Base-by-base conservation (phyloP, 345 rosid species). In the Rhodamnia argentea region DNA sequence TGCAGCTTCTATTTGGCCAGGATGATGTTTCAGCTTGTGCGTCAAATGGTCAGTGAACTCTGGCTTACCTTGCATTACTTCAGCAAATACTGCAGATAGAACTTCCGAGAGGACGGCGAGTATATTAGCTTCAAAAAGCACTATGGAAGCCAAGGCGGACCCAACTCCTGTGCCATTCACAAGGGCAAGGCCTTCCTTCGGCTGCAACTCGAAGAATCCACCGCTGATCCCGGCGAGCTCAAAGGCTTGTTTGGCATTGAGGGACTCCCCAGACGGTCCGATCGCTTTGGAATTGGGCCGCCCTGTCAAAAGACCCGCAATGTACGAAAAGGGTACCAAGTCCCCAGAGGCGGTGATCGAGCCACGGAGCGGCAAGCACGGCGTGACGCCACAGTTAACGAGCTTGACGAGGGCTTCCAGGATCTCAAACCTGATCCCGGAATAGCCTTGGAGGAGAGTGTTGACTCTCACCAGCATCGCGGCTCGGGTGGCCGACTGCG, bases 401-500 rank as follows among this genome's bases (percentile, higher is more conserved):
- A 95, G 90, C 82, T 91, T 87, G 27, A 95, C 55, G 1, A 95
- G 90, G 58, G 96, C 93, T 87, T 95, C 96, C 44, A 95, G 90
- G 88, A 95, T 90, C 87, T 94, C 96, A 83, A 95, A 95, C 40
- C 98, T 83, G 87, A 95, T 94, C 42, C 96, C 95, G 4, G 95
- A 94, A 83, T 92, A 95, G 16, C 98, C 98, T 82, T 95, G 96
- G 52, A 94, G 91, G 42, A 95, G 92, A 20, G 98, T 95, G 90
- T 94, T 95, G 93, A 94, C 90, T 6, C 96, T 91, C 37, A 95
- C 98, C 64, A 95, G 89, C 98, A 95, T 95, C 10, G 95, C 94
- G 7, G 96, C 98, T 86, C 95, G 90, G 5, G 96, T 92, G 59
- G 95, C 91, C 5, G 95, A 75, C 58, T 91, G 92, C 2, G 95